These are phyloP conservation scores for Ophiostoma sp. DNA, from an alignment of 2,329 filamentous ascomycete genomes.

Conservation along the genomic window DNA sequence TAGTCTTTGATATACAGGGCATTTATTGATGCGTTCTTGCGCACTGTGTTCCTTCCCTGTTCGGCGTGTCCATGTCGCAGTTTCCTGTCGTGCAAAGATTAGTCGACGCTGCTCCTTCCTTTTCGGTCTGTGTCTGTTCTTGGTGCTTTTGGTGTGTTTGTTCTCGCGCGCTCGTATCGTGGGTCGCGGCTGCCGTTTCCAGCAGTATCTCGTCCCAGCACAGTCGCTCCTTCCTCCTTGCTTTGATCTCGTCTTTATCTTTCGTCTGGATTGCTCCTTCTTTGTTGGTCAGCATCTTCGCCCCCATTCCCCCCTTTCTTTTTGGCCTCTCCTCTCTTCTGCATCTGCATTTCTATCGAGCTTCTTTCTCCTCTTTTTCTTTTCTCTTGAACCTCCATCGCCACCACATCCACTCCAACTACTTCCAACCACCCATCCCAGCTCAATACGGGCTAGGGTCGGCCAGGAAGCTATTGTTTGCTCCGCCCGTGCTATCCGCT, in stretches of 20 bases:
- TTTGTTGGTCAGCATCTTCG: not conserved
- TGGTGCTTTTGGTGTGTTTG: not conserved
- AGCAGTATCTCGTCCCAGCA: not conserved
- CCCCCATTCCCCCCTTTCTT: too few species aligned
- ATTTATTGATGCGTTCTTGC: not conserved
- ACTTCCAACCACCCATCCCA: not conserved
- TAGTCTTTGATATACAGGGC: not conserved
- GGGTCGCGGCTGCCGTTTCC: not conserved
- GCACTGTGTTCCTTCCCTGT: conserved; percentile 17
- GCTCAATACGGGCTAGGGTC: conserved; percentile 5
- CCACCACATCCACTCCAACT: not conserved
- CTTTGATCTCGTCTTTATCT: not conserved
- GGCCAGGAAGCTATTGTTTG: conserved; percentile 8
- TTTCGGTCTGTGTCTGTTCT: not conserved
- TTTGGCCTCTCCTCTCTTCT: not conserved
- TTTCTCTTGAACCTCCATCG: not conserved
- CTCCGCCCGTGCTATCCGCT: conserved; percentile 17
- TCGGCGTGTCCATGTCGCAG: conserved; percentile 8
- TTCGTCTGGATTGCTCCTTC: not conserved
- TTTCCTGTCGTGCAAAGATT: conserved; percentile 5
- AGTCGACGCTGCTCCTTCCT: conserved; percentile 8
- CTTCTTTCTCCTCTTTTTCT: not conserved
- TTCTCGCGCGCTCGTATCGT: not conserved
- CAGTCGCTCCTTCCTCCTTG: not conserved
- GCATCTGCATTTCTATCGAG: not conserved